phyloP scores from a whole-genome alignment of 1,139 yeast species.

The Geotrichum restrictum region DNA sequence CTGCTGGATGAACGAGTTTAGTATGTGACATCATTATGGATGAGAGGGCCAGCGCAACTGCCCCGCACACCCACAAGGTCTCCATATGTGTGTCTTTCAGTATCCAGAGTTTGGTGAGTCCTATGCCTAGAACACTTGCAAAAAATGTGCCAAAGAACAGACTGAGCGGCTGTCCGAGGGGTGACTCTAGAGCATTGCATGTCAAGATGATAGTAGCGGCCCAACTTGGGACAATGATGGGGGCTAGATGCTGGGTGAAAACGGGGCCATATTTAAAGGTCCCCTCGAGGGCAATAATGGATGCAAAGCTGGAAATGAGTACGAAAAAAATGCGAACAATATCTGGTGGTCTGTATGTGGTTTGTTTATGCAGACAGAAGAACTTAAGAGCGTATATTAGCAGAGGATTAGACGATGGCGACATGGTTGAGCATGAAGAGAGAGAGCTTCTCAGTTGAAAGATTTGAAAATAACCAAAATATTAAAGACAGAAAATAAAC shows the following conservation, averaged over 20 bases:
- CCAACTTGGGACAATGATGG: constrained; percentile 52
- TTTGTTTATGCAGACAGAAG: neutral
- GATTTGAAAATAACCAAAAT: neutral
- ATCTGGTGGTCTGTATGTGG: constrained; percentile 16
- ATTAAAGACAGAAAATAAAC: neutral
- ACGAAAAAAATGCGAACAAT: constrained; percentile 26
- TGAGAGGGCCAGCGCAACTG: constrained; percentile 54
- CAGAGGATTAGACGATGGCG: neutral
- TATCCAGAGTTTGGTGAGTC: constrained; percentile 53
- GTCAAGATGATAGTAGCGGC: constrained; percentile 65
- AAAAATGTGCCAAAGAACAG: constrained; percentile 55
- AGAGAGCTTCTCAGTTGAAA: no score
- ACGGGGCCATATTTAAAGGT: constrained; percentile 48
- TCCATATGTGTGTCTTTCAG: constrained; percentile 38
- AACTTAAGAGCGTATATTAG: constrained; percentile 8
- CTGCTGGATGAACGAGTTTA: constrained; percentile 68
- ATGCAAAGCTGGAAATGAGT: constrained; percentile 46
- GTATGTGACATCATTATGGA: constrained; percentile 53
- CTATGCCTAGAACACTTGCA: constrained; percentile 52
- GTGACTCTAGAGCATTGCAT: constrained; percentile 54
- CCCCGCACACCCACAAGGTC: constrained; percentile 58
- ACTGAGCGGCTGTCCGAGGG: constrained; percentile 66
- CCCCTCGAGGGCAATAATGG: constrained; percentile 51
- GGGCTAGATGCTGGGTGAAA: constrained; percentile 47
- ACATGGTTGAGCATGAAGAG: neutral